Evolutionary conservation across 2,329 filamentous ascomycete genomes (phyloP), one percentile per base, ranked within the genome.

Genomic region (Fusarium heterosporum): DNA sequence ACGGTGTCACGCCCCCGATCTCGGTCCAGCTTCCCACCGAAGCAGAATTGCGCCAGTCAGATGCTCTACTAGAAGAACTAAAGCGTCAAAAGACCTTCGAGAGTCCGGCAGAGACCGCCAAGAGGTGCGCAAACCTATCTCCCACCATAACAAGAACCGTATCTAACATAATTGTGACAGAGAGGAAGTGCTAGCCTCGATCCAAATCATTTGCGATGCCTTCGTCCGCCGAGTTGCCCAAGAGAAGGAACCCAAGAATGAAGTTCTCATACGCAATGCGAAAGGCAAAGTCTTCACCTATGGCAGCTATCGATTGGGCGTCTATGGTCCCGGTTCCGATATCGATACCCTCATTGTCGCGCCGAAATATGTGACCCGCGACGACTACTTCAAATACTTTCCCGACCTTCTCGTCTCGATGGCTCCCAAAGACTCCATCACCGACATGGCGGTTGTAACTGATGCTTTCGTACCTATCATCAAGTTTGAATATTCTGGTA

Each of bases 391-490:
- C 81, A 83, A 91, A 51, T 84, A 91, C 72, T 97, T 97, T 72
- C 94, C 94, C n/a, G 83, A 87, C 19, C 81, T 96, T 46, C 87
- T 99, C 47, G 82, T 90, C 70, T 85, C 90, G 69, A 90, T 96
- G 86, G 89, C 92, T 2, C 88, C 91, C 10, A 82, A 88, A 36
- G 91, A 89, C n/a, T 85, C 93, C 60, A 93, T 98, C 71, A 90
- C 91, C 61, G 93, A 96, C 75, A 84, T 97, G 73, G 90, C 92
- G 3, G 88, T 91, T 1, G 96, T 99, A 36, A 90, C 90, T 46
- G 95, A 97, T 74, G 93, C 95, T 6, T 97, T 93, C 74, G 95
- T 98, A 9, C 96, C 96, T 46, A 97, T 99, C 76, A 98, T 99
- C 82, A 98, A 97, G 77, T 92, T 98, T 74, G 93, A 97, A 76